These are phyloP conservation scores for Teratosphaeria gauchensis DNA, from an alignment of 2,329 filamentous ascomycete species.

Conservation along the genomic window DNA sequence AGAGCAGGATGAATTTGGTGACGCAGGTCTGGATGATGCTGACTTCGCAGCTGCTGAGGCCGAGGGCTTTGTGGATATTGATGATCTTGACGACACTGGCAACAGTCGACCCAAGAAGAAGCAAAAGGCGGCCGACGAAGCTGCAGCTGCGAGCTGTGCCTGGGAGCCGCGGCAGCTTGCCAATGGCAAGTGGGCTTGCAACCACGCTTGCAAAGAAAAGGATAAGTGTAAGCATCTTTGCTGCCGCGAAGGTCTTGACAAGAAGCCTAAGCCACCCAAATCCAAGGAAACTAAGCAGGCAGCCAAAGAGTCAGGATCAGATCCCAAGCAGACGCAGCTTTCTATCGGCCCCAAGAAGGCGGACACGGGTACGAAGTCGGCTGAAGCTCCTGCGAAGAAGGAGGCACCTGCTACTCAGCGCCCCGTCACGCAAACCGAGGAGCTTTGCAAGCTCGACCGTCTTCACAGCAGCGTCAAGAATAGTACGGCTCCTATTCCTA, in stretches of 20 bases:
- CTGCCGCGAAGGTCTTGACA: conserved; percentile 61
- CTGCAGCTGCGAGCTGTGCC: conserved; percentile 2
- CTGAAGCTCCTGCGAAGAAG: not conserved
- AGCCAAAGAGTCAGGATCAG: conserved; percentile 4
- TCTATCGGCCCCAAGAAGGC: conserved; percentile 14
- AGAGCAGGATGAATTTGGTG: conserved; percentile 42
- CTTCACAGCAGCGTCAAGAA: conserved; percentile 17
- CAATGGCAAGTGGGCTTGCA: conserved; percentile 67
- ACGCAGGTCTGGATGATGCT: conserved; percentile 43
- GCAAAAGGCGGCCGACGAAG: conserved; percentile 1
- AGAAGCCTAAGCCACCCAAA: conserved; percentile 44
- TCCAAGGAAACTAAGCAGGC: conserved; percentile 23
- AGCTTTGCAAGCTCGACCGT: conserved; percentile 11
- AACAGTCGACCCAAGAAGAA: conserved; percentile 5
- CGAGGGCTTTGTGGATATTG: conserved; percentile 42
- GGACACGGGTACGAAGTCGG: not conserved
- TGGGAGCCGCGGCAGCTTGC: conserved; percentile 44
- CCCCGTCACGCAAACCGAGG: conserved; percentile 3
- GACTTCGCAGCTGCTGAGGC: conserved; percentile 40
- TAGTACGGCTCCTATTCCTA: conserved; percentile 11
- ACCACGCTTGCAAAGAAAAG: conserved; percentile 58
- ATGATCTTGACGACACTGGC: conserved; percentile 36
- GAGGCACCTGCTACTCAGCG: not conserved
- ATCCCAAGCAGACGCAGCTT: conserved; percentile 23
- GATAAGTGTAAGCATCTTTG: conserved; percentile 60